Conservation (phyloP, 2,329 filamentous ascomycete species). For the Zelopaecilomyces penicillatus region DNA sequence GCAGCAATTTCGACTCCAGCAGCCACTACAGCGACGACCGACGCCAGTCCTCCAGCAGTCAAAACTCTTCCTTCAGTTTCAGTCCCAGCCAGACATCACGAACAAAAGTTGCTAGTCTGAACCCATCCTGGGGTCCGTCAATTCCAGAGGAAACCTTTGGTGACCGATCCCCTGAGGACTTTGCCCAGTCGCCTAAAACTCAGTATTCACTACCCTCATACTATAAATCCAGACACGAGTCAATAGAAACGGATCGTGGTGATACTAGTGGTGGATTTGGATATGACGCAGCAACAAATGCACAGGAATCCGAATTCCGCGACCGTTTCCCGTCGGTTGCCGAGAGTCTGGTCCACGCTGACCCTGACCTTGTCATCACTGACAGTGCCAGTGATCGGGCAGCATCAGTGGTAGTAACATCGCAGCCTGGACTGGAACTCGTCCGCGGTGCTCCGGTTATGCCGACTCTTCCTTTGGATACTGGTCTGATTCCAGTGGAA, state of each 20-base stretch:
- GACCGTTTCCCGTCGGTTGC: conserved; percentile 5
- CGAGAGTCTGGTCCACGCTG: conserved; percentile 6
- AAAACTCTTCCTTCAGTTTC: conserved; percentile 8
- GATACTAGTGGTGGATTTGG: too few species aligned
- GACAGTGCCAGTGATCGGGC: not conserved
- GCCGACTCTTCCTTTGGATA: not conserved
- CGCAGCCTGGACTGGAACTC: conserved; percentile 1
- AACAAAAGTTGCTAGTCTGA: conserved; percentile 6
- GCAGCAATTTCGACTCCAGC: conserved; percentile 7
- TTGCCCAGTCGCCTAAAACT: conserved; percentile 3
- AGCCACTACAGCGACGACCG: conserved; percentile 7
- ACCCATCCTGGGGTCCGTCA: conserved; percentile 4
- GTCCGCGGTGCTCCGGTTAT: not conserved
- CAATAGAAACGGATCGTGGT: too few species aligned
- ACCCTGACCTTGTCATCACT: conserved; percentile 1
- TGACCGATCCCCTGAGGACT: not conserved
- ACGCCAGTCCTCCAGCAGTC: conserved; percentile 11
- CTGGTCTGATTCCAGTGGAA: conserved; percentile 16
- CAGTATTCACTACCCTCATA: too few species aligned
- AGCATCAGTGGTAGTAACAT: not conserved
- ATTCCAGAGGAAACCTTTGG: conserved; percentile 11
- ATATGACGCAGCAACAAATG: too few species aligned
- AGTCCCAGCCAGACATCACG: conserved; percentile 6
- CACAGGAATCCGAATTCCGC: too few species aligned
- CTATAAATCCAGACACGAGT: too few species aligned